Base-by-base conservation (phyloP, 2,329 filamentous ascomycete genomes). In the Calonectria montana region DNA sequence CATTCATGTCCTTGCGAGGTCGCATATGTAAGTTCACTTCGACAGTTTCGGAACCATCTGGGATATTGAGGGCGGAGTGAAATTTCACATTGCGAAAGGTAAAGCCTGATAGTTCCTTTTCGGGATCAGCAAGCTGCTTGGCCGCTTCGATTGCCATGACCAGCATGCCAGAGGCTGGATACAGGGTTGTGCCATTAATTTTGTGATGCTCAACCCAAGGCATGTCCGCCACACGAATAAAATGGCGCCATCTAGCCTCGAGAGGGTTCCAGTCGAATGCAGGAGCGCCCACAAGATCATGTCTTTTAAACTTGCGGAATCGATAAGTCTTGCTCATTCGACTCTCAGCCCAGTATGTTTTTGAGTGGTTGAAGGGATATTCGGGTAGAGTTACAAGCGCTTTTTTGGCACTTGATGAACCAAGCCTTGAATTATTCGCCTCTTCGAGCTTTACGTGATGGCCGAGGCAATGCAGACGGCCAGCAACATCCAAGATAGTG, bases 181-280 rank as follows among this genome's bases (percentile, higher is more conserved):
- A 63, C 4, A 71, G 3, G 13, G 67, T 57, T 6, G 43, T 47
- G 12, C 25, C 23, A 6, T 64, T 25, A 16, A 71, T 41, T 15
- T 62, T 53, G 59, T 71, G 69, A 37, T 67, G 64, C 25, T 39
- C 25, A n/a, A 64, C 15, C 64, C 65, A 71, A 10, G 64, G 64
- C 7, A 63, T 27, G 3, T 67, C 64, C 7, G 55, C 37, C 2
- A 64, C 18, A 1, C 64, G 65, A 16, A 71, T 37, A 31, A 64
- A 27, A 18, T 59, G 48, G 13, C 69, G 39, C 64, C 64, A 71
- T n/a, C 13, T 45, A 21, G 57, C 31, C 4, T 48, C 37, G 1
- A 21, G 16, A 7, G 57, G 47, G 41, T 67, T 57, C 23, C 18
- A 35, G 16, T 48, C 64, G 2, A 27, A 35, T 10, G 29, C 12